A percentile compares a stretch with the other conserved stretches of the same genome.
phyloP scores from a whole-genome alignment of 2,329 filamentous ascomycete species.

The Trichophyton mentagrophytes region DNA sequence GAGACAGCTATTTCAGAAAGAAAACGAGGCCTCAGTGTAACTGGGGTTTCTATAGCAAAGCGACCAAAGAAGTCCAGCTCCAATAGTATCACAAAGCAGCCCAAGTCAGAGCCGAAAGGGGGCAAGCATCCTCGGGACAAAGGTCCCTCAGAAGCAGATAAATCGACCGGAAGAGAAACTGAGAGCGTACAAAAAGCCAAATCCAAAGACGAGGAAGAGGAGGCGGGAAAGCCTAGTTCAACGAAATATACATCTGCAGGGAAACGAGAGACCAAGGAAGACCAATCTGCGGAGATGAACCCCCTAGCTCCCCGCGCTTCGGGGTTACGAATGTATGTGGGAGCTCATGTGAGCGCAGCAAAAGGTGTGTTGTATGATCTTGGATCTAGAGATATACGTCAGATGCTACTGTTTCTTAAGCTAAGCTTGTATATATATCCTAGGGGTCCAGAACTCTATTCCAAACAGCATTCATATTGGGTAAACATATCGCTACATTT shows the following conservation, averaged over 20 bases:
- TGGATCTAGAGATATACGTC: background rate
- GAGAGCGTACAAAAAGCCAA: background rate
- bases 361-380: conserved; percentile 49
- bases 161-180: background rate
- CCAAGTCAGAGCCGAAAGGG: background rate
- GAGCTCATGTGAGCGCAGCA: conserved; percentile 81
- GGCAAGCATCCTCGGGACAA: background rate
- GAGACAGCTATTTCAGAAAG: background rate
- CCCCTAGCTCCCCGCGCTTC: conserved; percentile 58
- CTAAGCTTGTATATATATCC: conserved; percentile 1
- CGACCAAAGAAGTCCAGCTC: background rate
- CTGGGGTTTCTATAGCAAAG: background rate
- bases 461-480: conserved; percentile 64
- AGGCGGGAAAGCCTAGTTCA: background rate
- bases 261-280: conserved; percentile 40
- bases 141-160: background rate
- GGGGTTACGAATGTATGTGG: conserved; percentile 68
- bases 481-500: conserved; percentile 22
- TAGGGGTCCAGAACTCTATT: conserved; percentile 80
- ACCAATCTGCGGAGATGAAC: conserved; percentile 44
- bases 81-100: background rate
- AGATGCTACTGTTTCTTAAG: background rate
- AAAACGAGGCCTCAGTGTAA: background rate
- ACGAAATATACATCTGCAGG: conserved; percentile 3
- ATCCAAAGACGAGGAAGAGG: background rate